Evolutionary conservation across 805 yeast species (phyloP).

Genomic region (Wickerhamiella alocasiicola): DNA sequence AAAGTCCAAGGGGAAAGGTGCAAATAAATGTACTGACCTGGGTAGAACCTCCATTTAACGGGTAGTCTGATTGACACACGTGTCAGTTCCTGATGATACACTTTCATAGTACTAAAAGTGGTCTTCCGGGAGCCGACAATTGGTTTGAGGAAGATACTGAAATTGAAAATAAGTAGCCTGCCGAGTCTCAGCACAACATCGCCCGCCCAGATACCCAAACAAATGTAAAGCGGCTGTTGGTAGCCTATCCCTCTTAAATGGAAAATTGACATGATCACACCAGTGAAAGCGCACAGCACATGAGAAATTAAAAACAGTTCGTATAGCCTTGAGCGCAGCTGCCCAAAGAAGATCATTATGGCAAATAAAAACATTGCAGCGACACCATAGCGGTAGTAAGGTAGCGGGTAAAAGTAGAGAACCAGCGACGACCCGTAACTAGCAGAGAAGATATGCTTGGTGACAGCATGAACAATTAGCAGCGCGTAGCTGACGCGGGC

Average conservation of each 20-base stretch:
- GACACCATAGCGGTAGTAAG: conserved; percentile 28
- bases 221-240: conserved; percentile 40
- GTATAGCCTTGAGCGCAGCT: conserved; percentile 39
- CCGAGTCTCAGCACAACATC: conserved; percentile 49
- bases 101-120: conserved; percentile 31
- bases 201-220: conserved; percentile 52
- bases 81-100: conserved; percentile 36
- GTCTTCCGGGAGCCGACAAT: conserved; percentile 25
- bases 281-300: conserved; percentile 39
- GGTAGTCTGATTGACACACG: conserved; percentile 41
- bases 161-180: conserved; percentile 32
- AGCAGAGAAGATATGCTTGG: conserved; percentile 37
- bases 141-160: conserved; percentile 27
- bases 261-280: conserved; percentile 43
- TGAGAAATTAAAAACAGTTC: conserved; percentile 45
- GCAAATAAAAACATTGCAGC: conserved; percentile 28
- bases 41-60: conserved; percentile 40
- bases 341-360: conserved; percentile 36
- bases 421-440: conserved; percentile 26
- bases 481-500: conserved; percentile 34
- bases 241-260: conserved; percentile 44
- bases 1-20: conserved; percentile 37
- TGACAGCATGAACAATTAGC: conserved; percentile 35
- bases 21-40: conserved; percentile 54
- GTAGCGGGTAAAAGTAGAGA: conserved; percentile 27